Conservation (phyloP, 2,329 filamentous ascomycete species). For the Pyrenochaeta sp. region DNA sequence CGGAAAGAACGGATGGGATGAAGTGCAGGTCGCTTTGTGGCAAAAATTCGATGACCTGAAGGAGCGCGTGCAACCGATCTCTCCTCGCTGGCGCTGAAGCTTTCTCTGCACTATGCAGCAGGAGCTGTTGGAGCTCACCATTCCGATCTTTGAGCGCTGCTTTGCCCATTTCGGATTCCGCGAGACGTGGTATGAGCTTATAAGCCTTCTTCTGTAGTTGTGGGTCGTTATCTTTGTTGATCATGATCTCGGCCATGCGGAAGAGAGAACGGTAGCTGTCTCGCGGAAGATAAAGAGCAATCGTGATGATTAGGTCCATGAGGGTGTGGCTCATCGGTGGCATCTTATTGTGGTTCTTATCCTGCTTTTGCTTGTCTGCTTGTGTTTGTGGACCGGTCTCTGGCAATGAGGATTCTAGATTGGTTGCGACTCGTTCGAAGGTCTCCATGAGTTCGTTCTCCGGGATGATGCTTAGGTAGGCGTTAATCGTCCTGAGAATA, state of each 20-base stretch:
- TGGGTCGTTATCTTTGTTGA: conserved; percentile 82
- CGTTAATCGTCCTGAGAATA: conserved; percentile 93
- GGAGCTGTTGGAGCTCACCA: conserved; percentile 79
- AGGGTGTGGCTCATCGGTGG: conserved; percentile 93
- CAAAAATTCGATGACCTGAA: conserved; percentile 80
- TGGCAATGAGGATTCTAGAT: conserved; percentile 22
- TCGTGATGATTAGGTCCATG: conserved; percentile 96
- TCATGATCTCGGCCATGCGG: conserved; percentile 82
- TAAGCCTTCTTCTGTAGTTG: conserved; percentile 99
- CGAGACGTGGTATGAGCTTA: conserved; percentile 92
- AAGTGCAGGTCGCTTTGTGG: conserved; percentile 85
- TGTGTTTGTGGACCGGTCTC: conserved; percentile 67
- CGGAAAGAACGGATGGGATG: conserved; percentile 87
- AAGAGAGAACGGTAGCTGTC: conserved; percentile 87
- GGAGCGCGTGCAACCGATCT: conserved; percentile 84
- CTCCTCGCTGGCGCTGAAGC: conserved; percentile 85
- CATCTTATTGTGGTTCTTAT: conserved; percentile 73
- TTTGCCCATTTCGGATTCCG: conserved; percentile 79
- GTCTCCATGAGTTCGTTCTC: conserved; percentile 49
- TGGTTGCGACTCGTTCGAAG: conserved; percentile 21
- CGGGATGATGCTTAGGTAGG: conserved; percentile 88
- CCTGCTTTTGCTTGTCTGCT: conserved; percentile 68
- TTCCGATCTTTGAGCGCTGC: conserved; percentile 79
- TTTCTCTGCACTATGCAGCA: conserved; percentile 82
- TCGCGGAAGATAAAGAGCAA: conserved; percentile 89